Evolutionary conservation across 2,329 filamentous ascomycete genomes (phyloP).

Genomic region (Peltaster fructicola): DNA sequence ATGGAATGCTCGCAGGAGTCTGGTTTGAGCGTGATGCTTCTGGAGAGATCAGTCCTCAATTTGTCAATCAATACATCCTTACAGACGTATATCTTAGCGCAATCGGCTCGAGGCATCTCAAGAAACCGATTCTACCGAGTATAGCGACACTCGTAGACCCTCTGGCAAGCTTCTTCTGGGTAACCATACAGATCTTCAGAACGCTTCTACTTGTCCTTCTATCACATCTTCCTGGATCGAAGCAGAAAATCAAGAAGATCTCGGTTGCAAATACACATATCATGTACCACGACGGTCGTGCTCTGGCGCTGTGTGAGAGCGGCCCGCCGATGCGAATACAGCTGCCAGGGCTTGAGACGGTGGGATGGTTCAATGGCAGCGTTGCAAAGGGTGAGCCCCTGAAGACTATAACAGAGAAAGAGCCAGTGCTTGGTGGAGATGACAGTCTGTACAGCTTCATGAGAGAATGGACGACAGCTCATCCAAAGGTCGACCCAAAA

Average conservation of each 20-base stretch:
- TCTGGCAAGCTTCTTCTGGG: conserved; percentile 33
- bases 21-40: conserved; percentile 32
- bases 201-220: conserved; percentile 40
- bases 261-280: conserved; percentile 54
- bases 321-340: conserved; percentile 50
- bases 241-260: conserved; percentile 43
- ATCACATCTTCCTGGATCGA: conserved; percentile 39
- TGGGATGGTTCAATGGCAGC: conserved; percentile 52
- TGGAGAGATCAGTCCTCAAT: conserved; percentile 36
- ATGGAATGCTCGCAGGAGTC: conserved; percentile 57
- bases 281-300: conserved; percentile 49
- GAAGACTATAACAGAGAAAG: conserved; percentile 5
- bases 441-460: conserved; percentile 41
- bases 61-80: conserved; percentile 51
- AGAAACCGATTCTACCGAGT: conserved; percentile 44
- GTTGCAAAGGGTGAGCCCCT: conserved; percentile 35
- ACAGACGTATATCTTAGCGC: conserved; percentile 47
- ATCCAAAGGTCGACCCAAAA: conserved; percentile 47
- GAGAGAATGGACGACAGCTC: conserved; percentile 54
- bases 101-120: conserved; percentile 28
- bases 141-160: conserved; percentile 48
- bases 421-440: conserved; percentile 12
- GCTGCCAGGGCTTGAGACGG: conserved; percentile 45
- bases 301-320: conserved; percentile 52
- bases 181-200: conserved; percentile 36